Evolutionary conservation across 179 eudicot genomes (phyloP).

Genomic region (Vitellaria paradoxa): DNA sequence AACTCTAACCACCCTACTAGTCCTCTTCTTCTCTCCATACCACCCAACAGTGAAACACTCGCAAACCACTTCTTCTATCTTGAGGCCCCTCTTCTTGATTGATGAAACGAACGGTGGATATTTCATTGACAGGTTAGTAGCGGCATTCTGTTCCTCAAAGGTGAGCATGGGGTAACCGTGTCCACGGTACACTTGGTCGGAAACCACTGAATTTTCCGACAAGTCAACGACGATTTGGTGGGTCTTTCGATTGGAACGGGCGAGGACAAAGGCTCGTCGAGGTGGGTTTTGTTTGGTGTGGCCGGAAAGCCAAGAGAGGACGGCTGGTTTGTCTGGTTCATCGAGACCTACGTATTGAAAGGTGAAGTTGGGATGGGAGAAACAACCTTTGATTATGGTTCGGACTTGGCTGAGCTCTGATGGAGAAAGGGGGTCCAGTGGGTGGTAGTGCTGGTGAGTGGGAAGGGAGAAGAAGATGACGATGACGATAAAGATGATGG

Average conservation of each 20-base stretch:
- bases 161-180: constrained; percentile 32
- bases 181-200: constrained; percentile 26
- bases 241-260: constrained; percentile 19
- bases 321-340: constrained; percentile 34
- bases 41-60: constrained; percentile 34
- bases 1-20: constrained; percentile 31
- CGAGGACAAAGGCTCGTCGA: constrained; percentile 30
- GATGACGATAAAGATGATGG: not conserved
- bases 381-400: constrained; percentile 19
- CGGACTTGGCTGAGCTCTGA: constrained; percentile 34
- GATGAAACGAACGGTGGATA: constrained; percentile 30
- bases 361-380: constrained; percentile 19
- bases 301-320: constrained; percentile 19
- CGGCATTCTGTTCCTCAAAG: constrained; percentile 23
- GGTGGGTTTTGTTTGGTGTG: constrained; percentile 1
- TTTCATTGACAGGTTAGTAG: constrained; percentile 17
- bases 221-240: constrained; percentile 39
- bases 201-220: constrained; percentile 10
- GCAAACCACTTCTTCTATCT: constrained; percentile 32
- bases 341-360: constrained; percentile 43
- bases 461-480: not conserved
- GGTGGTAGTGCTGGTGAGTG: constrained; percentile 22
- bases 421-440: constrained; percentile 41
- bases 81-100: constrained; percentile 33
- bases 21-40: constrained; percentile 30